phyloP scores from a whole-genome alignment of 805 yeast genomes.

The Candida nanaspora region DNA sequence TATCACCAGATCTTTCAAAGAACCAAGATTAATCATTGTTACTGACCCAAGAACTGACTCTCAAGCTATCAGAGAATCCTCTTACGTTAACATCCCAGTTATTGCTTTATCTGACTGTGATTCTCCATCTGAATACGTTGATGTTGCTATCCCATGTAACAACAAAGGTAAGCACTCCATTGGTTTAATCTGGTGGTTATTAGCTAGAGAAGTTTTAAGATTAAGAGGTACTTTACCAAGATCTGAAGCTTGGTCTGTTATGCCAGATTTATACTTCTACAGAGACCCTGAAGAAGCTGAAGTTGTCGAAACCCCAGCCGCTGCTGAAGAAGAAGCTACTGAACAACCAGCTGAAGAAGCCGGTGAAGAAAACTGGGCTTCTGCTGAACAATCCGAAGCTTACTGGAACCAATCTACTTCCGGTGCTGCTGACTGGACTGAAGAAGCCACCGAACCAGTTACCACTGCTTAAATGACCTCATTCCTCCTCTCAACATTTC shows the following conservation, averaged over 20 bases:
- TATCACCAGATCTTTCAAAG: slow-evolving; percentile 99
- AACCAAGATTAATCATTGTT: slow-evolving; percentile 98
- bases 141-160: slow-evolving; percentile 99
- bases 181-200: slow-evolving; percentile 99
- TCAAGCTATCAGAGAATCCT: slow-evolving; percentile 99
- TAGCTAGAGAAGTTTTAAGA: slow-evolving; percentile 99
- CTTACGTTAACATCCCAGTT: slow-evolving; percentile 99
- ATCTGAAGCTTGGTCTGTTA: slow-evolving; percentile 94
- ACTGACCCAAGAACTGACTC: slow-evolving; percentile 99
- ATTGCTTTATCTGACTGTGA: slow-evolving; percentile 98
- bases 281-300: slow-evolving; percentile 99
- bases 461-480: slow-evolving; percentile 14
- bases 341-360: slow-evolving; percentile 65
- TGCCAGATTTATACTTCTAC: slow-evolving; percentile 99
- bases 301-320: slow-evolving; percentile 57
- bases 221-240: slow-evolving; percentile 97
- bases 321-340: slow-evolving; percentile 59
- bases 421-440: slow-evolving; percentile 41
- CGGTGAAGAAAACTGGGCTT: slow-evolving; percentile 30
- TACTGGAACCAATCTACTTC: slow-evolving; percentile 55
- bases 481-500: too few species aligned
- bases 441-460: slow-evolving; percentile 45
- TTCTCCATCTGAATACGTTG: slow-evolving; percentile 98
- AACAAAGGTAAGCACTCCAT: slow-evolving; percentile 99
- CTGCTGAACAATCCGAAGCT: slow-evolving; percentile 54